Percentiles rank a stretch among this genome's conserved stretches.
Conservation (phyloP, 805 yeast genomes). For the Saccharomyces kudriavzevii region DNA sequence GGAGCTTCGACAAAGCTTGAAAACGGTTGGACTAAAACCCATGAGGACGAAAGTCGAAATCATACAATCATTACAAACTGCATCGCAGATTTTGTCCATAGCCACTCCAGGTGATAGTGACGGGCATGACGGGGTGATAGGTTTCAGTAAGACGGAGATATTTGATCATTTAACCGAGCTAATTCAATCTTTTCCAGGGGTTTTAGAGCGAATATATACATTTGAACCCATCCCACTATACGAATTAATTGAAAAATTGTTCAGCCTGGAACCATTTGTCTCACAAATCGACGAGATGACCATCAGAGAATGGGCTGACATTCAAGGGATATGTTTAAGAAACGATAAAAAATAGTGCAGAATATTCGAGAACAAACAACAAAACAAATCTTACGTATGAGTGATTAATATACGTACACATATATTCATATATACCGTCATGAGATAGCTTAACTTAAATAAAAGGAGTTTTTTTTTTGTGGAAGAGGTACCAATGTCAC, state of each 20-base stretch:
- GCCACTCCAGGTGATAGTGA: conserved; percentile 5
- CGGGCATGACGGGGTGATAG: background rate
- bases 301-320: conserved; percentile 29
- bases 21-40: conserved; percentile 26
- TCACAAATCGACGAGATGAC: conserved; percentile 23
- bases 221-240: conserved; percentile 22
- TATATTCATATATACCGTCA: background rate
- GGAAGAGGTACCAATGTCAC: background rate
- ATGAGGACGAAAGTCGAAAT: conserved; percentile 21
- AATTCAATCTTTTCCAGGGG: conserved; percentile 12
- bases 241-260: conserved; percentile 14
- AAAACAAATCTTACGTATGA: background rate
- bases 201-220: conserved; percentile 24
- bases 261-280: conserved; percentile 21
- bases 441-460: background rate
- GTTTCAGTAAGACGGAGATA: conserved; percentile 7
- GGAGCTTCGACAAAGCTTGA: conserved; percentile 18
- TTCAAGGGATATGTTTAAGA: conserved; percentile 25
- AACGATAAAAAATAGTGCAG: background rate
- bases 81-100: conserved; percentile 18
- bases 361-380: background rate
- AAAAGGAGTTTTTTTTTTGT: background rate
- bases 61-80: conserved; percentile 22
- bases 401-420: background rate
- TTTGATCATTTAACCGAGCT: conserved; percentile 17